These are phyloP conservation scores for Martensiomyces pterosporus DNA, from an alignment of 192 early-diverging fungal species.

Conservation along the genomic window DNA sequence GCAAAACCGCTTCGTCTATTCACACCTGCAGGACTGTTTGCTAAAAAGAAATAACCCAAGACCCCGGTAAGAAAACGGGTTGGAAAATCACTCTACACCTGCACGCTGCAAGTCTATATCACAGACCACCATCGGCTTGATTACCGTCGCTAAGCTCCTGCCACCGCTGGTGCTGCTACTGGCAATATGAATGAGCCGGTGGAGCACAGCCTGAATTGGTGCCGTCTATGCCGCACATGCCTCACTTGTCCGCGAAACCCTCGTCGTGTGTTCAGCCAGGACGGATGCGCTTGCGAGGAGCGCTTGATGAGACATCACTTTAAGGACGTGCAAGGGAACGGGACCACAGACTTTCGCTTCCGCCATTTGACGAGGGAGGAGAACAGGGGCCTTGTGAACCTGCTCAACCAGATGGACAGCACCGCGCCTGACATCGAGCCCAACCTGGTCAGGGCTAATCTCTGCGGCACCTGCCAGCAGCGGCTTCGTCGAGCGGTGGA, in stretches of 20 bases:
- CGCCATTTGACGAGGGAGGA: constrained; percentile 20
- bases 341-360: constrained; percentile 40
- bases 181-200: constrained; percentile 1
- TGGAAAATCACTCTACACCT: no score
- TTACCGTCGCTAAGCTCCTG: no score
- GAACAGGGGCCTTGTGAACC: constrained; percentile 2
- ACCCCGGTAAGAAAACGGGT: no score
- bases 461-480: constrained; percentile 48
- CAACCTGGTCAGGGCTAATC: constrained; percentile 29
- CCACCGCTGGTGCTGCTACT: no score
- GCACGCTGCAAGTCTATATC: no score
- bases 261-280: constrained; percentile 12
- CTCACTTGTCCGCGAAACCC: constrained; percentile 26
- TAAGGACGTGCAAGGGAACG: constrained; percentile 17
- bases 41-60: no score
- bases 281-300: constrained; percentile 19
- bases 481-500: constrained; percentile 37
- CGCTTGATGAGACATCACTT: constrained; percentile 17
- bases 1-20: no score
- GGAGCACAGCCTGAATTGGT: constrained; percentile 42
- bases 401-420: constrained; percentile 13
- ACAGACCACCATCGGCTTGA: no score
- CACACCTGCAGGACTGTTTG: no score
- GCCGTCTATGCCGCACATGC: constrained; percentile 36
- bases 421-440: constrained; percentile 17